These are phyloP conservation scores for Phoma sp. DNA, from an alignment of 2,329 filamentous ascomycete species.

Conservation along the genomic window DNA sequence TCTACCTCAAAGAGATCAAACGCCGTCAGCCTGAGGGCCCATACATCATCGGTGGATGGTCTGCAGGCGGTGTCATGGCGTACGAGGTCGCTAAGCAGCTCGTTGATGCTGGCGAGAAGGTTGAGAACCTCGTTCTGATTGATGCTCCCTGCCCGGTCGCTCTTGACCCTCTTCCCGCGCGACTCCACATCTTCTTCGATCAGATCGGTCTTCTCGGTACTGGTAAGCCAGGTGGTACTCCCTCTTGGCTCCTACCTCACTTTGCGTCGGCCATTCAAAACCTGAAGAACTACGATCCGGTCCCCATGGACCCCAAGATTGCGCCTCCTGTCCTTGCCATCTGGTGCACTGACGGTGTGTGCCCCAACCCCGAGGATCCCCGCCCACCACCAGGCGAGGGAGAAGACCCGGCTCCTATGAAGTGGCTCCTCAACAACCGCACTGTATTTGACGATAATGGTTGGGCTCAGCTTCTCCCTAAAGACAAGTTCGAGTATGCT, in stretches of 20 bases:
- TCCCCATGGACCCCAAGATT: slow-evolving; percentile 65
- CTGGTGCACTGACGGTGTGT: slow-evolving; percentile 78
- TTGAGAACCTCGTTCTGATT: slow-evolving; percentile 60
- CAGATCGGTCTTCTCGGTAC: slow-evolving; percentile 75
- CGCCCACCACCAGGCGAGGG: slow-evolving; percentile 68
- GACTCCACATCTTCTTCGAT: slow-evolving; percentile 76
- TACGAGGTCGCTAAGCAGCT: slow-evolving; percentile 61
- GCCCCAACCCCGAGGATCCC: slow-evolving; percentile 70
- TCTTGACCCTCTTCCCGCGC: slow-evolving; percentile 58
- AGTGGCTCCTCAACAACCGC: slow-evolving; percentile 76
- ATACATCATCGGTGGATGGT: slow-evolving; percentile 64
- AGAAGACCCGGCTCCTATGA: slow-evolving; percentile 62
- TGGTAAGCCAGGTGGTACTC: slow-evolving; percentile 65
- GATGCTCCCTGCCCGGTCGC: slow-evolving; percentile 62
- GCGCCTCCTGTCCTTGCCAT: slow-evolving; percentile 70
- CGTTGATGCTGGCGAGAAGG: slow-evolving; percentile 56
- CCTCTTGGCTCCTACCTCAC: slow-evolving; percentile 76
- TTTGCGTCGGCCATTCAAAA: slow-evolving; percentile 73
- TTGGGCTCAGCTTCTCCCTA: slow-evolving; percentile 71
- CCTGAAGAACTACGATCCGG: slow-evolving; percentile 72
- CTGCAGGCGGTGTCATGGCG: slow-evolving; percentile 63
- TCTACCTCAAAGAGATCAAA: slow-evolving; percentile 74
- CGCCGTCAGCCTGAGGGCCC: slow-evolving; percentile 71
- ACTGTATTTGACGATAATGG: slow-evolving; percentile 74
- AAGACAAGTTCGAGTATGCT: slow-evolving; percentile 67